A percentile compares a stretch with the other conserved stretches of the same genome.
These are phyloP conservation scores for Letharia columbiana DNA, from an alignment of 495 filamentous ascomycete genomes.

Conservation along the genomic window DNA sequence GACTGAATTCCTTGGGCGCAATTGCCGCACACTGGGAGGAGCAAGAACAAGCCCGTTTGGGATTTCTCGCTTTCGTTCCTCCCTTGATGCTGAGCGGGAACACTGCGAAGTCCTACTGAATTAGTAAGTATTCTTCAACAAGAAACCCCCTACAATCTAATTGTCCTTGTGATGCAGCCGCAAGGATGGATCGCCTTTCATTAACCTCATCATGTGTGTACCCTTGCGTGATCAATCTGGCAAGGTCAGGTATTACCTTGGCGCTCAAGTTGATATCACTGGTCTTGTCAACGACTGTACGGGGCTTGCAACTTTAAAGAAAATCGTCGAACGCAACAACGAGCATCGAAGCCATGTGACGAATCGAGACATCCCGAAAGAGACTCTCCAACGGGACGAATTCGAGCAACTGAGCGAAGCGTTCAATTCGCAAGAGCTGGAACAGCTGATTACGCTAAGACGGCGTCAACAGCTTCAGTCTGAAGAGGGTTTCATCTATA, in stretches of 20 bases:
- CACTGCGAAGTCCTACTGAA: conserved; percentile 61
- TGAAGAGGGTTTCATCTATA: conserved; percentile 5
- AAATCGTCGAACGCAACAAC: conserved; percentile 30
- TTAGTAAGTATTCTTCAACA: conserved; percentile 41
- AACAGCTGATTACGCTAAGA: conserved; percentile 32
- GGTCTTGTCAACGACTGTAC: conserved; percentile 45
- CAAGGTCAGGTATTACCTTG: conserved; percentile 52
- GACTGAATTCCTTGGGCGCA: conserved; percentile 49
- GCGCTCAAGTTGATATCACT: conserved; percentile 53
- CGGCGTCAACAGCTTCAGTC: conserved; percentile 23
- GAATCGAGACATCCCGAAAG: conserved; percentile 15
- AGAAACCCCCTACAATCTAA: conserved; percentile 9
- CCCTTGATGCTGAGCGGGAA: conserved; percentile 48
- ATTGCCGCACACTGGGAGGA: conserved; percentile 57
- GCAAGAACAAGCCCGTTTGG: conserved; percentile 44
- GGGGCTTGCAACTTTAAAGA: conserved; percentile 47
- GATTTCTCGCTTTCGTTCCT: conserved; percentile 47
- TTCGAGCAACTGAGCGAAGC: conserved; percentile 51
- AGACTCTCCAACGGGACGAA: conserved; percentile 25
- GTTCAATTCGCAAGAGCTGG: conserved; percentile 48
- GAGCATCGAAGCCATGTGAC: conserved; percentile 1
- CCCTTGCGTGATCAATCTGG: conserved; percentile 54
- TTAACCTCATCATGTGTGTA: conserved; percentile 56
- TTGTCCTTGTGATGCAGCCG: conserved; percentile 32
- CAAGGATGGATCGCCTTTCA: conserved; percentile 54